A percentile compares a stretch with the other conserved stretches of the same genome.
phyloP scores from a whole-genome alignment of 768 basidiomycete species.

The Auriscalpium orientale region DNA sequence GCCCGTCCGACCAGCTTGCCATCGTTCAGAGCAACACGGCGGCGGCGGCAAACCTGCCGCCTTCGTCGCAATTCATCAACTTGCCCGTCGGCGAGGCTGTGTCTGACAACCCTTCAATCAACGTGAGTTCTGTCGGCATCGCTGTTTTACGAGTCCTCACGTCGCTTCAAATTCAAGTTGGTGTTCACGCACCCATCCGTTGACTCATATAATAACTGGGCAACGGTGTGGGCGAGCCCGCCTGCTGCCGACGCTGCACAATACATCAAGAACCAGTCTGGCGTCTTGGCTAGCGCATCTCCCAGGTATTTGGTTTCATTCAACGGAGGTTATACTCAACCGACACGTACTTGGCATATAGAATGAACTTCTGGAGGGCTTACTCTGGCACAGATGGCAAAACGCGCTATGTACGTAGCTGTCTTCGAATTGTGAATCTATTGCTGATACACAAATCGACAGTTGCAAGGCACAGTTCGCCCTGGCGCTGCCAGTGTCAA shows the following conservation, averaged over 20 bases:
- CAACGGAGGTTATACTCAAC: no score
- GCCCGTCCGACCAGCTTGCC: constrained; percentile 49
- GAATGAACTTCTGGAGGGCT: constrained; percentile 58
- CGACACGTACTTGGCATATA: constrained; percentile 10
- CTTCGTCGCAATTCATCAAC: constrained; percentile 44
- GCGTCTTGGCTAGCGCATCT: constrained; percentile 50
- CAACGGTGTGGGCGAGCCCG: constrained; percentile 45
- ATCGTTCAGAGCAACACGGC: constrained; percentile 39
- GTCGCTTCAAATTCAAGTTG: constrained; percentile 25
- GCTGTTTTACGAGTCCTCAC: background rate
- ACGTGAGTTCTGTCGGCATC: constrained; percentile 27
- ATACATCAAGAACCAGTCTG: constrained; percentile 43
- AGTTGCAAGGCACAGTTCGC: constrained; percentile 58
- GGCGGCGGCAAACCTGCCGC: constrained; percentile 41
- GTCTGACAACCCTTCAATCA: constrained; percentile 58
- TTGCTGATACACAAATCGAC: background rate
- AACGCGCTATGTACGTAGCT: constrained; percentile 38
- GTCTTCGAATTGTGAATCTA: background rate
- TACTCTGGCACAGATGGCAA: constrained; percentile 37
- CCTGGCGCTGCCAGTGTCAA: constrained; percentile 49
- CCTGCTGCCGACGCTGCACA: constrained; percentile 48
- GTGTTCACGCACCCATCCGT: constrained; percentile 58
- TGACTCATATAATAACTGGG: constrained; percentile 64
- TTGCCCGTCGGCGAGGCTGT: constrained; percentile 52
- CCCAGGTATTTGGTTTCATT: constrained; percentile 30